phyloP scores from a whole-genome alignment of 2,329 filamentous ascomycete species.

The Aureobasidium sp. region DNA sequence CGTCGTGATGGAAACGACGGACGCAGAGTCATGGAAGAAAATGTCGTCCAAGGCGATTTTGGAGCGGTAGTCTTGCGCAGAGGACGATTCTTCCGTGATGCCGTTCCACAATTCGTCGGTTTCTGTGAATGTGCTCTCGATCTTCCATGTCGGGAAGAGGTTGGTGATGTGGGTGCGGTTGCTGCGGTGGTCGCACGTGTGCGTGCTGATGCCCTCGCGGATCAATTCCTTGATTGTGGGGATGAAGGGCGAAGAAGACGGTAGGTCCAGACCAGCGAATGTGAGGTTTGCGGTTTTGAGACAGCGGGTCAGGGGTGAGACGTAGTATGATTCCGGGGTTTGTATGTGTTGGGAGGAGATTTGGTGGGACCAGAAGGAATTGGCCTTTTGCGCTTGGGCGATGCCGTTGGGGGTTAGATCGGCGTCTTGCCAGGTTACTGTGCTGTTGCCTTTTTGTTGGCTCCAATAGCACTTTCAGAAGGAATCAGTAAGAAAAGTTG shows the following conservation, averaged over 20 bases:
- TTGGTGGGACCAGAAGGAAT: slow-evolving; percentile 52
- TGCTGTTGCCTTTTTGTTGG: slow-evolving; percentile 56
- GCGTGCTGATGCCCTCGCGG: slow-evolving; percentile 59
- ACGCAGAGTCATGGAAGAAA: slow-evolving; percentile 46
- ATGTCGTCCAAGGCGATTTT: slow-evolving; percentile 50
- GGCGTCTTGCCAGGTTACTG: slow-evolving; percentile 56
- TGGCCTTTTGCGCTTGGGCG: slow-evolving; percentile 51
- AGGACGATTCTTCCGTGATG: slow-evolving; percentile 43
- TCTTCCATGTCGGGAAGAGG: slow-evolving; percentile 47
- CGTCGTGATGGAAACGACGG: slow-evolving; percentile 54
- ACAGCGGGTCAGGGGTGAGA: slow-evolving; percentile 57
- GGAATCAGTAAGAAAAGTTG: neutral
- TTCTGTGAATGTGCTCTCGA: slow-evolving; percentile 57
- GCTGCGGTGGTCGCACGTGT: slow-evolving; percentile 60
- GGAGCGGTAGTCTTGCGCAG: slow-evolving; percentile 46
- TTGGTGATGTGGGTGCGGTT: slow-evolving; percentile 48
- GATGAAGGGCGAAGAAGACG: slow-evolving; percentile 45
- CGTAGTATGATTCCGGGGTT: slow-evolving; percentile 58
- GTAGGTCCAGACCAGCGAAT: slow-evolving; percentile 50
- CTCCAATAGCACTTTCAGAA: slow-evolving; percentile 60
- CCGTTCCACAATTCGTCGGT: slow-evolving; percentile 49
- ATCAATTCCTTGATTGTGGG: slow-evolving; percentile 60
- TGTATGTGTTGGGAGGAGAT: slow-evolving; percentile 50
- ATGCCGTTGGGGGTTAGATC: slow-evolving; percentile 53
- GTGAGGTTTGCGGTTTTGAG: slow-evolving; percentile 57